phyloP scores from a whole-genome alignment of 768 basidiomycete species.

The Pulveroboletus ravenelii region DNA sequence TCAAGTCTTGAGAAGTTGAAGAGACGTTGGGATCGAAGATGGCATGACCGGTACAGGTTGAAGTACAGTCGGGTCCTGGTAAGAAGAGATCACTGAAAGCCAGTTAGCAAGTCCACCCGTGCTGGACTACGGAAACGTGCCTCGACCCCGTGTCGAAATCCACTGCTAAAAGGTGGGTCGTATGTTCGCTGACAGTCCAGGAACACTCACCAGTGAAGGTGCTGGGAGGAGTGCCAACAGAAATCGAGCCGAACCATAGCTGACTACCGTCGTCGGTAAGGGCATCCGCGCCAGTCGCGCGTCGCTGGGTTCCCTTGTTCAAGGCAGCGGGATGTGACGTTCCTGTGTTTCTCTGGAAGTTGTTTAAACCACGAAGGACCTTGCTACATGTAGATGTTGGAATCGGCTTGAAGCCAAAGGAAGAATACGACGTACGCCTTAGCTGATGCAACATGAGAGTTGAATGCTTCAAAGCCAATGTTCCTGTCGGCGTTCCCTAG shows the following conservation, averaged over 20 bases:
- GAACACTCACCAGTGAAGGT: slow-evolving; percentile 1
- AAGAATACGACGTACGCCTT: slow-evolving; percentile 1
- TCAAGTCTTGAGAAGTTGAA: slow-evolving; percentile 3
- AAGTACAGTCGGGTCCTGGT: slow-evolving; percentile 21
- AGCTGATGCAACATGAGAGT: slow-evolving; percentile 2
- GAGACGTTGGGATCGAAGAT: slow-evolving; percentile 28
- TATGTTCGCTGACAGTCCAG: neutral
- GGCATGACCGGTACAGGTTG: slow-evolving; percentile 26
- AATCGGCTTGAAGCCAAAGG: neutral
- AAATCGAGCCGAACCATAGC: slow-evolving; percentile 12
- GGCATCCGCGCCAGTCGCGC: neutral
- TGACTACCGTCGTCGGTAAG: neutral
- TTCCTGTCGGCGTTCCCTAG: neutral
- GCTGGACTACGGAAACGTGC: neutral
- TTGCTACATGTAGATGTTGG: neutral
- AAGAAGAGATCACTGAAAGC: slow-evolving; percentile 26
- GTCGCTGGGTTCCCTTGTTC: neutral
- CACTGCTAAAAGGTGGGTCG: slow-evolving; percentile 2
- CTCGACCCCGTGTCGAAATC: slow-evolving; percentile 28
- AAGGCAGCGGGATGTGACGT: neutral
- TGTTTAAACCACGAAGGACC: neutral
- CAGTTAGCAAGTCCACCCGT: neutral
- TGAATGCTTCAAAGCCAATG: neutral
- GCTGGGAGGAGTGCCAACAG: slow-evolving; percentile 5
- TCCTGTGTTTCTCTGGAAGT: slow-evolving; percentile 5